Evolutionary conservation across 352 stramenopile genomes (phyloP).

Genomic region (Thraustotheca clavata): DNA sequence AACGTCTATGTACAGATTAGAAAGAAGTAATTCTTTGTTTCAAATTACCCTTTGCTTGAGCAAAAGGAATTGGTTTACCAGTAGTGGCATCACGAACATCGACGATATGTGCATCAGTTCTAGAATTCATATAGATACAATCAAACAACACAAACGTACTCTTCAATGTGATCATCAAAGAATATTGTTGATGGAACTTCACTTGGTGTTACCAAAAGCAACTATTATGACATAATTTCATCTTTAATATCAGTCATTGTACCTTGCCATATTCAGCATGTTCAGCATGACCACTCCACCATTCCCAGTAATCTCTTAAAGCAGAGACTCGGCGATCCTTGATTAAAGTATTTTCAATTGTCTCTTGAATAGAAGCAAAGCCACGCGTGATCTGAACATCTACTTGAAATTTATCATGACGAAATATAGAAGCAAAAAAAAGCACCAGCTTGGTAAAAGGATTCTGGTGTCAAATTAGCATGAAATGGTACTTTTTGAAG

Average conservation of each 20-base stretch:
- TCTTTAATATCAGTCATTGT: background rate
- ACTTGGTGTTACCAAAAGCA: slow-evolving; percentile 39
- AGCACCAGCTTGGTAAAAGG: slow-evolving; percentile 25
- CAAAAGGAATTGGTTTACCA: slow-evolving; percentile 46
- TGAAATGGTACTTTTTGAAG: slow-evolving; percentile 34
- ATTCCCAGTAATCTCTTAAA: slow-evolving; percentile 79
- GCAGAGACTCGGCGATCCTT: slow-evolving; percentile 24
- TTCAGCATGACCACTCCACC: slow-evolving; percentile 76
- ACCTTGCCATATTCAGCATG: slow-evolving; percentile 57
- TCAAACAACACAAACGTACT: background rate
- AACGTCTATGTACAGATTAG: slow-evolving; percentile 14
- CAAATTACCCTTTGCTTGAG: slow-evolving; percentile 26
- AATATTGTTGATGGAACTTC: slow-evolving; percentile 32
- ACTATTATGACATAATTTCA: background rate
- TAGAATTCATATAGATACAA: background rate
- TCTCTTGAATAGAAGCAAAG: slow-evolving; percentile 40
- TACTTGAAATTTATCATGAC: slow-evolving; percentile 3
- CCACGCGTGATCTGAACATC: slow-evolving; percentile 45
- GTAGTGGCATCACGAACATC: slow-evolving; percentile 52
- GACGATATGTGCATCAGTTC: slow-evolving; percentile 65
- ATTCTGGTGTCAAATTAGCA: background rate
- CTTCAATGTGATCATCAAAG: slow-evolving; percentile 76
- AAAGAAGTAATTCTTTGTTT: background rate
- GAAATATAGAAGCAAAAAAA: background rate
- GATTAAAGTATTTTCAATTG: slow-evolving; percentile 32